Base-by-base conservation (phyloP, 495 filamentous ascomycete genomes). In the Podospora conica region DNA sequence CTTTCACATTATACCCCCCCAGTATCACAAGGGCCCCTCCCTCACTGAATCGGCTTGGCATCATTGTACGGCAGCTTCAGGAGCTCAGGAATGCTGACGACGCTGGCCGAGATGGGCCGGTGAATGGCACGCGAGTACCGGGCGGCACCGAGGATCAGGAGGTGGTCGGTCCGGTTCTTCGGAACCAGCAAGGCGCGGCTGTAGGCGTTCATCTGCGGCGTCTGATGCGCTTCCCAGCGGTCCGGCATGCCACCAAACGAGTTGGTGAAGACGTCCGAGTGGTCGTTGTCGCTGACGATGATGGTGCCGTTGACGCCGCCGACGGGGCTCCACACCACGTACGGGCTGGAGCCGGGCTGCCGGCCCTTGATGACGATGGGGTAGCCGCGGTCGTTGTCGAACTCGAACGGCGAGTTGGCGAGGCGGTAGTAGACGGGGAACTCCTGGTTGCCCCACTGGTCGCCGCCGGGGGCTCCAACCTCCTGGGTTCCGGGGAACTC, bases 371-470 rank as follows among this genome's bases (percentile, higher is more conserved):
- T 79, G 22, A 79, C 74, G 25, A 87, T 76, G 23, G 73, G 73
- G 29, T 78, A 74, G n/a, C 75, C 78, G 20, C 76, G 69, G 8
- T 79, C 80, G 25, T 72, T 68, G 67, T 76, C 73, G 67, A 91
- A 86, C 21, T 80, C 68, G 29, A 84, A 80, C 0, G 88, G 88
- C 65, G 83, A 76, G 21, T 75, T 71, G 21, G 81, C 79, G 56
- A 81, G 73, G 10, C 76, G 74, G 70, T 82, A 82, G 78, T 88
- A 87, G 7, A 89, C 77, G 3, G 86, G 85, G 77, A 23, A 73
- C 86, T 81, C 89, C 67, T 86, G 77, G 57, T 81, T 81, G 69
- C 86, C 85, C 1, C 86, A 86, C 15, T 90, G 81, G 67, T 84
- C 62, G 22, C 63, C 63, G 9, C 63, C 63, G 55, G 29, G 31